Conservation (phyloP, 129 eudicot species). For the Flaveria brownii region DNA sequence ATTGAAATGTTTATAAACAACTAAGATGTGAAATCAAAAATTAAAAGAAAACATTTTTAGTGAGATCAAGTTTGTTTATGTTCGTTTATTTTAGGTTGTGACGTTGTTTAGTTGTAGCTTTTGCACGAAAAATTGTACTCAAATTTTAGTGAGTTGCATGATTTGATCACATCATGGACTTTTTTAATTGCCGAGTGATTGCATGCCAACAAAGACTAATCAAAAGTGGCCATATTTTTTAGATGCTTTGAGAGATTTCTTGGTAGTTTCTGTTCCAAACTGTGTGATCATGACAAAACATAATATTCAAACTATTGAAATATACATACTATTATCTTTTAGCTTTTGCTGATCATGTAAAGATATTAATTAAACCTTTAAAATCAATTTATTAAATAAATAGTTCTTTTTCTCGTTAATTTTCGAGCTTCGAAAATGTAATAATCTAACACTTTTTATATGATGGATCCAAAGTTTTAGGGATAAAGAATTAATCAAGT, state of each 20-base stretch:
- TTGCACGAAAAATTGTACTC: conserved; percentile 23
- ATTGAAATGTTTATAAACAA: conserved; percentile 8
- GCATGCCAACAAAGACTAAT: conserved; percentile 17
- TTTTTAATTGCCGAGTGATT: conserved; percentile 22
- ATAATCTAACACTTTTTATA: too few relatives aligned
- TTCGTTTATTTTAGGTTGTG: not conserved
- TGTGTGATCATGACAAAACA: not conserved
- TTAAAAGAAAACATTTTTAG: not conserved
- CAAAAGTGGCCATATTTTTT: not conserved
- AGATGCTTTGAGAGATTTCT: too few relatives aligned
- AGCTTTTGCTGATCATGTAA: too few relatives aligned
- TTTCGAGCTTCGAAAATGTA: too few relatives aligned
- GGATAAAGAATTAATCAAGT: too few relatives aligned
- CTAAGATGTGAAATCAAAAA: not conserved
- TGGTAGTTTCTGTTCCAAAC: not conserved
- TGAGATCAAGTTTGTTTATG: not conserved
- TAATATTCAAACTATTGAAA: not conserved
- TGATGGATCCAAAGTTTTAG: too few relatives aligned
- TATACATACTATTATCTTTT: not conserved
- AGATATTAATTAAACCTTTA: too few relatives aligned
- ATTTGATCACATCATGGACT: conserved; percentile 14
- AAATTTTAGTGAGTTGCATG: conserved; percentile 34
- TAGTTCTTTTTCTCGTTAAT: too few relatives aligned
- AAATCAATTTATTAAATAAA: too few relatives aligned
- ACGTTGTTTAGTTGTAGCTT: conserved; percentile 10